phyloP scores from a whole-genome alignment of 2,329 filamentous ascomycete genomes.

The Tolypocladium cylindrosporum region DNA sequence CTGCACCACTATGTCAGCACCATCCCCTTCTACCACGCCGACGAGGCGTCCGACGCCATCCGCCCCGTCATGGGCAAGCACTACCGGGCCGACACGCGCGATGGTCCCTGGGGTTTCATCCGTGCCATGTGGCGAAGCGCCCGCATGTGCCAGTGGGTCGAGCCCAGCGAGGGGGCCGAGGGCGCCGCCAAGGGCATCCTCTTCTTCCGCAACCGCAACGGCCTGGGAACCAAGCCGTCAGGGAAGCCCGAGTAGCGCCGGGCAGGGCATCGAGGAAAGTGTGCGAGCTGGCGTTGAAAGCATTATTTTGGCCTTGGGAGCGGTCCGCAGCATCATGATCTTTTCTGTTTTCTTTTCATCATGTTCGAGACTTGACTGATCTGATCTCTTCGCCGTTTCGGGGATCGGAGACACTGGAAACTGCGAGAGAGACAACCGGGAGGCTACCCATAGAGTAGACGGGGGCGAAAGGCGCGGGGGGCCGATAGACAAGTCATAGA shows the following conservation, averaged over 20 bases:
- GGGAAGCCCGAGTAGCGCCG: neutral
- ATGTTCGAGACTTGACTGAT: neutral
- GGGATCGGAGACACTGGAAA: neutral
- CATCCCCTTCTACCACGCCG: slow-evolving; percentile 94
- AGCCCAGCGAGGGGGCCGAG: slow-evolving; percentile 72
- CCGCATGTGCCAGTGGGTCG: slow-evolving; percentile 93
- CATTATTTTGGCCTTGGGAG: neutral
- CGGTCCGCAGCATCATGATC: neutral
- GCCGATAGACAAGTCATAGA: neutral
- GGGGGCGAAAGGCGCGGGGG: neutral
- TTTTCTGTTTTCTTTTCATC: neutral
- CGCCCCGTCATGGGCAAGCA: slow-evolving; percentile 90
- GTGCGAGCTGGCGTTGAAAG: neutral
- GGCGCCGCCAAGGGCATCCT: slow-evolving; percentile 76
- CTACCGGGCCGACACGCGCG: slow-evolving; percentile 76
- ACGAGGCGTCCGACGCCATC: slow-evolving; percentile 90
- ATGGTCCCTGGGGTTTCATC: slow-evolving; percentile 74
- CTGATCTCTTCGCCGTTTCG: neutral
- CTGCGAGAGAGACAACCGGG: neutral
- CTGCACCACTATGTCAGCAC: slow-evolving; percentile 95
- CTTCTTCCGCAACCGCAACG: slow-evolving; percentile 94
- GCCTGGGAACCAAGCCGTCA: slow-evolving; percentile 51
- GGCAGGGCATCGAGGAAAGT: neutral
- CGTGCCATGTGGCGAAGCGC: slow-evolving; percentile 70
- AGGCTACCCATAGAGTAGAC: neutral